These are phyloP conservation scores for Monosporascus cannonballus DNA, from an alignment of 2,329 filamentous ascomycete genomes.

Conservation along the genomic window DNA sequence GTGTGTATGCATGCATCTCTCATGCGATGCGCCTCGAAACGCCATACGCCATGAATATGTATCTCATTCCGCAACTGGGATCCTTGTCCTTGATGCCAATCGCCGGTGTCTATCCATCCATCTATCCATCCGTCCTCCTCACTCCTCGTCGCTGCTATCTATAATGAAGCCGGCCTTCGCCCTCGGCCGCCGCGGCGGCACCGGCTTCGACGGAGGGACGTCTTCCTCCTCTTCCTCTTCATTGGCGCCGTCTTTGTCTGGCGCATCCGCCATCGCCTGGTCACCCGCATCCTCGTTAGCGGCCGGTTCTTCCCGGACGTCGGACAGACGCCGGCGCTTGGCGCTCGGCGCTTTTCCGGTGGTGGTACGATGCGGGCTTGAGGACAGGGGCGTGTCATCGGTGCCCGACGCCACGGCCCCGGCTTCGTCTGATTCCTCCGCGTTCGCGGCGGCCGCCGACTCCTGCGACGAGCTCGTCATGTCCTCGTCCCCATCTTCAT, in stretches of 20 bases:
- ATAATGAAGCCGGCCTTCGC: conserved; percentile 49
- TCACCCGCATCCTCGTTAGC: conserved; percentile 22
- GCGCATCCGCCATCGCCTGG: background rate
- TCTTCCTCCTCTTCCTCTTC: conserved; percentile 35
- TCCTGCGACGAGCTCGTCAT: conserved; percentile 15
- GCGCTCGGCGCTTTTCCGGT: conserved; percentile 7
- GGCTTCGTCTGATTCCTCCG: conserved; percentile 23
- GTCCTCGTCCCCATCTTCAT: conserved; percentile 17
- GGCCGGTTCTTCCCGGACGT: conserved; percentile 4
- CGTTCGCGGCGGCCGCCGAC: conserved; percentile 10
- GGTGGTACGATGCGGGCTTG: conserved; percentile 26
- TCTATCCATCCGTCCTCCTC: conserved; percentile 5
- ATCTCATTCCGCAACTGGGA: background rate
- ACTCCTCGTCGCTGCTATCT: conserved; percentile 54
- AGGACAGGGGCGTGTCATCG: conserved; percentile 34
- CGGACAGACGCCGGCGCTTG: conserved; percentile 24
- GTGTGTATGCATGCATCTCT: background rate
- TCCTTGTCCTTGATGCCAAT: background rate
- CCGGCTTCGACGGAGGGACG: conserved; percentile 27
- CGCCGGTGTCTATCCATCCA: conserved; percentile 15
- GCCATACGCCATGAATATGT: background rate
- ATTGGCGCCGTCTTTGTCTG: conserved; percentile 11
- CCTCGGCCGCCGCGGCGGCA: conserved; percentile 33
- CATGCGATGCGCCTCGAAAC: background rate
- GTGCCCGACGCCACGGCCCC: conserved; percentile 21